Evolutionary conservation across 768 basidiomycete genomes (phyloP), one percentile per base, ranked within the genome.

Genomic region (Hygrophorus pudorinus): DNA sequence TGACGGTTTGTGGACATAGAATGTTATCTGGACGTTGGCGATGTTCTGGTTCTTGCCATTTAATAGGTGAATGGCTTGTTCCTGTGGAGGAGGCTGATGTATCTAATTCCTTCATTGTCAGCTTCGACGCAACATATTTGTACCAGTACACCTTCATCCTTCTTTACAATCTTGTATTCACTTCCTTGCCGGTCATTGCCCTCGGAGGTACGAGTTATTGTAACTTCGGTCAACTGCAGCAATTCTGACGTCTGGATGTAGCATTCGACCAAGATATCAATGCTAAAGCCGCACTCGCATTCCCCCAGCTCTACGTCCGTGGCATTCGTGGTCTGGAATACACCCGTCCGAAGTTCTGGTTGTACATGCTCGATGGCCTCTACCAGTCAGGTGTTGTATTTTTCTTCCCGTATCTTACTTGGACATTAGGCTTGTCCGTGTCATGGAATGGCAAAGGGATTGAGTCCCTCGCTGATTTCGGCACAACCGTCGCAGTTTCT

Each of bases 251-350:
- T 54, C 35, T 32, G 13, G 14, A 45, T 41, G 16, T 44, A 83
- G 88, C 91, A 16, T 94, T 96, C 59, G 94, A 97, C 62, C 92
- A 97, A 65, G 94, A 98, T 60, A 72, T 94, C 54, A 89, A 92
- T 57, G 84, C 88, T 14, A 77, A 79, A 59, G 90, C 88, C 0
- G 87, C 88, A 0, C 65, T 96, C 27, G 91, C 90, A 5, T 96
- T 87, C 66, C 94, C 94, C 4, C 87, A 92, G 53, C 78, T 98
- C n/a, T 98, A 98, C 60, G 71, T 92, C 51, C 82, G 93, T 30
- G 94, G 94, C 18, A 96, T 97, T 50, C 79, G 83, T 12, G 91
- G 93, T 16, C 70, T 92, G 12, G 94, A 96, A 55, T 98, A 96
- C 63, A 96, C 92, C 13, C 78, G 89, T 8, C 50, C 67, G 41